Conservation (phyloP, 1,284 basidiomycete genomes). For the Cryptococcus sp. region DNA sequence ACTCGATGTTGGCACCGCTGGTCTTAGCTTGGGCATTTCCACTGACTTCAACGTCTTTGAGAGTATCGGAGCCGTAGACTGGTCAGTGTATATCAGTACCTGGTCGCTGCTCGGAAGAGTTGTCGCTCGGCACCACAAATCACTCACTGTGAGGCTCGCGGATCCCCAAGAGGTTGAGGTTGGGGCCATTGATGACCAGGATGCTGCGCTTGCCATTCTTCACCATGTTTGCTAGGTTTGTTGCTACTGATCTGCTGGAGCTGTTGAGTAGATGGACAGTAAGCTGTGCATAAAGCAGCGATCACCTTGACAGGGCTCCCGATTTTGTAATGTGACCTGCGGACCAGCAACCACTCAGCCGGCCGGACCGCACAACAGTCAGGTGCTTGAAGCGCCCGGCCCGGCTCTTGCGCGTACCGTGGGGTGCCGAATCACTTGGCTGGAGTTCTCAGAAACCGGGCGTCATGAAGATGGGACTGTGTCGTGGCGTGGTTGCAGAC, state of each 20-base stretch:
- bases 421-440: no score
- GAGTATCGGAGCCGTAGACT: conserved; percentile 44
- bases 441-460: no score
- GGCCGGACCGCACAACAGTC: no score
- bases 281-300: no score
- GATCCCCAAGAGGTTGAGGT: conserved; percentile 47
- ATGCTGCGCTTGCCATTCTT: conserved; percentile 17
- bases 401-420: no score
- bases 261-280: neutral
- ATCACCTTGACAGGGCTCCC: no score
- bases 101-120: no score
- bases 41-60: conserved; percentile 29
- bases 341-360: no score
- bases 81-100: neutral
- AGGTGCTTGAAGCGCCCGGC: no score
- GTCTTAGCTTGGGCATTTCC: conserved; percentile 16
- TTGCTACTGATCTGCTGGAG: neutral
- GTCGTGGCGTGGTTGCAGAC: no score
- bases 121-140: neutral
- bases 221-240: conserved; percentile 1
- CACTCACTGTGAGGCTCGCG: conserved; percentile 41
- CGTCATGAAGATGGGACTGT: no score
- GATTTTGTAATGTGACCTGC: no score
- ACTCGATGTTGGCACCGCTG: conserved; percentile 16
- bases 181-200: conserved; percentile 42